A percentile compares a stretch with the other conserved stretches of the same genome.
Evolutionary conservation across 2,329 filamentous ascomycete species (phyloP).

Genomic region (Apiospora sp.): DNA sequence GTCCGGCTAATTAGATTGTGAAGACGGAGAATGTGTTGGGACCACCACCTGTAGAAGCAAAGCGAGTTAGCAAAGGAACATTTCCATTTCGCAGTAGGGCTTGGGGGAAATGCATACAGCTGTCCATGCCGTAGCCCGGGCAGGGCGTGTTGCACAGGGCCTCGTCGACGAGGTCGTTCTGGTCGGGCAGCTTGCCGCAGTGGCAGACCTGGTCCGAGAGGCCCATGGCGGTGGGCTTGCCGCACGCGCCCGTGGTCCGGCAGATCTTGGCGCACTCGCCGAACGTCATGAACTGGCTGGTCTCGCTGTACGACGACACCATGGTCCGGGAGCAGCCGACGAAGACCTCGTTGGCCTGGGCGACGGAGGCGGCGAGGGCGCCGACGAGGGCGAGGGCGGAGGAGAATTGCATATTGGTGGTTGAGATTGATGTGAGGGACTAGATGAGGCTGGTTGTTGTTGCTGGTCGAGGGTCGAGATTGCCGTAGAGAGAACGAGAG

Average conservation of each 20-base stretch:
- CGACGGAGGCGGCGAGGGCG: constrained; percentile 18
- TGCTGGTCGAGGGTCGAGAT: too few species aligned
- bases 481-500: neutral
- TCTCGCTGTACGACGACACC: constrained; percentile 3
- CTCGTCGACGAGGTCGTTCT: constrained; percentile 17
- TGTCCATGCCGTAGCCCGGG: constrained; percentile 5
- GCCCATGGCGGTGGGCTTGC: neutral
- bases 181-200: constrained; percentile 21
- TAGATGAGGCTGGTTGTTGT: neutral
- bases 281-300: neutral
- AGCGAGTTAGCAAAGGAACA: neutral
- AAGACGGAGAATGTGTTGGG: neutral
- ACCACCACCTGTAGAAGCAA: neutral
- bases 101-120: too few species aligned
- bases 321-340: constrained; percentile 5
- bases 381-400: neutral
- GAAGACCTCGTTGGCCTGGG: neutral
- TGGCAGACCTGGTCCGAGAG: constrained; percentile 1
- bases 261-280: neutral
- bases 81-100: too few species aligned
- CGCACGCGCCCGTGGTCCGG: neutral
- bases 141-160: constrained; percentile 20
- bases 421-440: neutral
- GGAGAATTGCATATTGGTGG: constrained; percentile 8
- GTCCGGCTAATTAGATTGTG: too few species aligned